Conservation (phyloP, 2,329 filamentous ascomycete genomes). For the Penicillium freii region DNA sequence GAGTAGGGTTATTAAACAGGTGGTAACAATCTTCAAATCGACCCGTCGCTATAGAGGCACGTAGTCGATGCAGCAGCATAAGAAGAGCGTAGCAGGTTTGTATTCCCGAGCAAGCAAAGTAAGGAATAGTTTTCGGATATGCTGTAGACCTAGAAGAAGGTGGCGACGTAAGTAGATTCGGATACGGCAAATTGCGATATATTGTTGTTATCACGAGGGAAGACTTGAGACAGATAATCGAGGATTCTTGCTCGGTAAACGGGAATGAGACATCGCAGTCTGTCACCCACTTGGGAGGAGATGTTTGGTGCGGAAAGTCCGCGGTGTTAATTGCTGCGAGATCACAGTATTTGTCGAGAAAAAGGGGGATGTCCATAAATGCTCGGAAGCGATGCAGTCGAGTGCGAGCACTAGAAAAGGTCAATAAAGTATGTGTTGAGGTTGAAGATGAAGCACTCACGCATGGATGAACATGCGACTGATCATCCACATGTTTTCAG, state of each 20-base stretch:
- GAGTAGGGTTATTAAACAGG: conserved; percentile 20
- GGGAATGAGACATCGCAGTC: conserved; percentile 21
- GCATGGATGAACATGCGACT: conserved; percentile 19
- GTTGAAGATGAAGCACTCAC: conserved; percentile 9
- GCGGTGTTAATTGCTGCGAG: conserved; percentile 20
- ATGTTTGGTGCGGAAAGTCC: background rate
- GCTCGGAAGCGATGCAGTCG: conserved; percentile 26
- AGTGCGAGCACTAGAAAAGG: conserved; percentile 17
- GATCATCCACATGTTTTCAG: conserved; percentile 19
- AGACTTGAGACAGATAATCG: conserved; percentile 26
- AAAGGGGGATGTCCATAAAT: conserved; percentile 26
- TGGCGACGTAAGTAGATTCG: background rate
- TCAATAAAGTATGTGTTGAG: background rate
- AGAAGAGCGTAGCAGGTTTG: conserved; percentile 25
- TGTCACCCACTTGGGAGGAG: conserved; percentile 3
- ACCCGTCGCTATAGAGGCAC: conserved; percentile 17
- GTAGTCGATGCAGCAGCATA: conserved; percentile 25
- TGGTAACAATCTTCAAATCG: conserved; percentile 21
- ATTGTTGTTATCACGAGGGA: conserved; percentile 19
- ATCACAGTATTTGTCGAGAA: conserved; percentile 26
- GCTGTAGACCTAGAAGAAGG: background rate
- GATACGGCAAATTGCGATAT: conserved; percentile 19
- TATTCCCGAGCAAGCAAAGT: conserved; percentile 25
- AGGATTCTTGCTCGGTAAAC: conserved; percentile 26
- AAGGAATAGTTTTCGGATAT: conserved; percentile 22